A percentile compares a stretch with the other conserved stretches of the same genome.
phyloP scores from a whole-genome alignment of 2,329 filamentous ascomycete genomes.

The Onygena corvina region DNA sequence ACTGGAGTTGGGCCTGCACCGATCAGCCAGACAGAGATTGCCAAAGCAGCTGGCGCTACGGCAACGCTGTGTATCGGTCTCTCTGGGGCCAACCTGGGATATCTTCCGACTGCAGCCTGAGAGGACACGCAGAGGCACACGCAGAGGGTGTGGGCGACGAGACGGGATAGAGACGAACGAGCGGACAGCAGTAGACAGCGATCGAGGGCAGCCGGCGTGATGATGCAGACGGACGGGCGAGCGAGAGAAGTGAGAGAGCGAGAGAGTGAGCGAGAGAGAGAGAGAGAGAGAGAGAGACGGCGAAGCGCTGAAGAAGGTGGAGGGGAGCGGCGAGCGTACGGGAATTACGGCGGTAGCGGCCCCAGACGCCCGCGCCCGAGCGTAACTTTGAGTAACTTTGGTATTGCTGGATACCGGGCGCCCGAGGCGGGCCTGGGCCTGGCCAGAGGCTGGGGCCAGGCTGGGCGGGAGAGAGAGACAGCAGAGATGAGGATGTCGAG shows the following conservation, averaged over 20 bases:
- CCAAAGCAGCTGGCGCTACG: not conserved
- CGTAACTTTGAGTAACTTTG: conserved; percentile 6
- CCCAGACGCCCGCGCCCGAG: conserved; percentile 3
- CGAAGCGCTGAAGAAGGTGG: not conserved
- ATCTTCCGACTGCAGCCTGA: no score
- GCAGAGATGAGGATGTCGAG: not conserved
- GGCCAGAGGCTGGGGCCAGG: conserved; percentile 3
- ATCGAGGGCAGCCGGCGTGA: conserved; percentile 1
- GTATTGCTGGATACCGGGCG: conserved; percentile 1
- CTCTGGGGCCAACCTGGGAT: no score
- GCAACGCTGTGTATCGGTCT: not conserved
- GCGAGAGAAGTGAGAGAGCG: not conserved
- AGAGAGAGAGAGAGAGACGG: not conserved
- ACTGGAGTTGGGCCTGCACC: conserved; percentile 2
- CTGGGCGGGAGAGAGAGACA: not conserved
- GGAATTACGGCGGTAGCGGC: conserved; percentile 1
- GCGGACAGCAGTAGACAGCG: conserved; percentile 15
- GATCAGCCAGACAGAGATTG: conserved; percentile 1
- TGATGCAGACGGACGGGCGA: not conserved
- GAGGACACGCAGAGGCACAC: not conserved
- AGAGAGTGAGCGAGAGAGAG: not conserved
- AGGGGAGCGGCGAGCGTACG: not conserved
- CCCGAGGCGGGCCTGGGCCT: not conserved
- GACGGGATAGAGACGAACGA: conserved; percentile 8
- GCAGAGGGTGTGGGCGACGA: conserved; percentile 10